Evolutionary conservation across 306 rosid genomes (phyloP).

Genomic region (Sphenostylis stenocarpa): DNA sequence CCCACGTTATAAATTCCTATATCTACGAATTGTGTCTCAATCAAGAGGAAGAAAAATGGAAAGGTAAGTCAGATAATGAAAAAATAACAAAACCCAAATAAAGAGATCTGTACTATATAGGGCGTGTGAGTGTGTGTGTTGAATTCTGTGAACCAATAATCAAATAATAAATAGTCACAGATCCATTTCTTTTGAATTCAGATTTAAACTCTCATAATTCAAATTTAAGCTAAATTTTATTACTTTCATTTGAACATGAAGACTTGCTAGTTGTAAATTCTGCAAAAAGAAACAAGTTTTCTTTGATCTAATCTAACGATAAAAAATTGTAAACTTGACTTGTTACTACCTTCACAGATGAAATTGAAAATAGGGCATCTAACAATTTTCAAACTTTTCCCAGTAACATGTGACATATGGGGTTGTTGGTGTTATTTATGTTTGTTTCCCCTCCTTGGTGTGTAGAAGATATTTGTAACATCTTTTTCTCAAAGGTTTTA

Average conservation of each 20-base stretch:
- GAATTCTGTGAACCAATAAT: background rate
- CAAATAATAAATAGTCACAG: background rate
- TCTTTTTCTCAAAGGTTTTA: conserved; percentile 17
- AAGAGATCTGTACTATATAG: background rate
- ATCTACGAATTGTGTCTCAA: background rate
- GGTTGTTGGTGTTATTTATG: conserved; percentile 14
- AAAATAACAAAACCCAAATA: background rate
- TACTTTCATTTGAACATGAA: background rate
- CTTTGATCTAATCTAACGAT: background rate
- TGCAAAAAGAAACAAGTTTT: background rate
- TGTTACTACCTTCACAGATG: background rate
- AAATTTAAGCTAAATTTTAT: background rate
- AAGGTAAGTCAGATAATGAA: background rate
- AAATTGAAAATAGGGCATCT: background rate
- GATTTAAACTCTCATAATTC: background rate
- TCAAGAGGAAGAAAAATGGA: background rate
- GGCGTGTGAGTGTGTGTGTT: background rate
- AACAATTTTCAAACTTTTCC: background rate
- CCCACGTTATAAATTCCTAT: conserved; percentile 9
- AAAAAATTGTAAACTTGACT: background rate
- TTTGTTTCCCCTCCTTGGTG: background rate
- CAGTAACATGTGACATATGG: background rate
- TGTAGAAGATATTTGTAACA: conserved; percentile 21
- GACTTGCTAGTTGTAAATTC: background rate
- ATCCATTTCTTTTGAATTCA: background rate